Evolutionary conservation across 2,329 filamentous ascomycete species (phyloP).

Genomic region (Dryadomyces sulphureus): DNA sequence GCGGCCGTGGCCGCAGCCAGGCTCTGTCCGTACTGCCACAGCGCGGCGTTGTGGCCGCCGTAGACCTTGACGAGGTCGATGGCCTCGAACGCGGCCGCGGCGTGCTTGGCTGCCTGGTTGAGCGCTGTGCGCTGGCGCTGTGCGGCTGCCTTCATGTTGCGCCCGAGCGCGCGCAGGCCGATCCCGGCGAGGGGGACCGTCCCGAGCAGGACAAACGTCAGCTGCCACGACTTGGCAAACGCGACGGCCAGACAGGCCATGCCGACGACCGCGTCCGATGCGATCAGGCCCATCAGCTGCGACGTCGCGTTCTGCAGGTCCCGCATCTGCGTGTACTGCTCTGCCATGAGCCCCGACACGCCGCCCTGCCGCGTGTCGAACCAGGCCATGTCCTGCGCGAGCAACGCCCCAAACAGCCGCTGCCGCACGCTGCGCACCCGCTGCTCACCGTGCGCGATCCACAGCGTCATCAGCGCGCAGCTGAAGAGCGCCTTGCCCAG

Average conservation of each 20-base stretch:
- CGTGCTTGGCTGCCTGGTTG: slow-evolving; percentile 54
- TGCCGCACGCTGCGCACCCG: slow-evolving; percentile 55
- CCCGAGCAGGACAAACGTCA: slow-evolving; percentile 66
- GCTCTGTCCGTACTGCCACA: slow-evolving; percentile 45
- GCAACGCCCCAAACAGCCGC: slow-evolving; percentile 49
- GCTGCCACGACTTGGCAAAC: slow-evolving; percentile 66
- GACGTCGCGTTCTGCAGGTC: slow-evolving; percentile 73
- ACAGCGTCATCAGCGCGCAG: slow-evolving; percentile 50
- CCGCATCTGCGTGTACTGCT: slow-evolving; percentile 64
- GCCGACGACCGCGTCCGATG: slow-evolving; percentile 50
- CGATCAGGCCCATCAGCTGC: slow-evolving; percentile 58
- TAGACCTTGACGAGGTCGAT: slow-evolving; percentile 82
- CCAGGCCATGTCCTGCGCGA: slow-evolving; percentile 67
- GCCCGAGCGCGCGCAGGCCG: slow-evolving; percentile 44
- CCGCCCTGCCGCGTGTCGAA: slow-evolving; percentile 64
- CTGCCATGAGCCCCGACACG: slow-evolving; percentile 53
- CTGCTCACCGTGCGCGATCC: slow-evolving; percentile 67
- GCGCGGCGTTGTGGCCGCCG: slow-evolving; percentile 59
- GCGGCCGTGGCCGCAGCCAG: slow-evolving; percentile 16
- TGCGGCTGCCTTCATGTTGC: slow-evolving; percentile 49
- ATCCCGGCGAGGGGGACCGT: slow-evolving; percentile 54
- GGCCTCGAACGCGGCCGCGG: slow-evolving; percentile 51
- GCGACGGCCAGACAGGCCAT: slow-evolving; percentile 55
- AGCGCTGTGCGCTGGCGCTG: slow-evolving; percentile 53
- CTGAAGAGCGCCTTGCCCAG: slow-evolving; percentile 52